A percentile compares a stretch with the other conserved stretches of the same genome.
phyloP scores from a whole-genome alignment of 164 flowering plant species.

The Kingdonia uniflora region DNA sequence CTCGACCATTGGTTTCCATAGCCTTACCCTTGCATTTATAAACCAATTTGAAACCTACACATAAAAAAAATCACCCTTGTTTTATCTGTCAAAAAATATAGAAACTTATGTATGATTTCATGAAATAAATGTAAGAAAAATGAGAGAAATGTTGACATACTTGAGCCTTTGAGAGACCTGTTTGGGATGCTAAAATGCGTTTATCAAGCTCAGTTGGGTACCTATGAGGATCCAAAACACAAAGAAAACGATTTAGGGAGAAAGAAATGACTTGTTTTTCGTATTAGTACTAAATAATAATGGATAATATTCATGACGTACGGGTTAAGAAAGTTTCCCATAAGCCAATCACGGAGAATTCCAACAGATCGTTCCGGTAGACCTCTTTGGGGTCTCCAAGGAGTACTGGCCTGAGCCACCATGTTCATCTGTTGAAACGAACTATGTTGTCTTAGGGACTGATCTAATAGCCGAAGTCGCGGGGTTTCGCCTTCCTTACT shows the following conservation, averaged over 20 bases:
- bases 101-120: neutral
- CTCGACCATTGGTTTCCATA: constrained; percentile 99
- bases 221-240: constrained; percentile 27
- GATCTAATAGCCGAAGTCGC: constrained; percentile 65
- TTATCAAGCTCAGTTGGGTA: constrained; percentile 97
- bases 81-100: neutral
- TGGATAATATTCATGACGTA: constrained; percentile 23
- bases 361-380: constrained; percentile 89
- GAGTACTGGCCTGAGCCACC: constrained; percentile 63
- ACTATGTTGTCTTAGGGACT: constrained; percentile 62
- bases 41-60: constrained; percentile 95
- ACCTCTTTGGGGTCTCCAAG: constrained; percentile 98
- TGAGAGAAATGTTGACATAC: constrained; percentile 33
- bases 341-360: constrained; percentile 95
- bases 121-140: neutral
- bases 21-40: constrained; percentile 90
- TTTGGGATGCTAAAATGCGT: constrained; percentile 88
- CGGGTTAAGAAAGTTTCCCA: constrained; percentile 99
- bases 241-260: neutral
- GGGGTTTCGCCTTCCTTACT: constrained; percentile 73
- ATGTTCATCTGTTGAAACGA: constrained; percentile 76
- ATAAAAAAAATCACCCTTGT: neutral
- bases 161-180: constrained; percentile 98
- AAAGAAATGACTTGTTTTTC: neutral
- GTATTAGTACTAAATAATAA: neutral